Evolutionary conservation across 2,329 filamentous ascomycete species (phyloP).

Genomic region (Colletotrichum orbiculare): DNA sequence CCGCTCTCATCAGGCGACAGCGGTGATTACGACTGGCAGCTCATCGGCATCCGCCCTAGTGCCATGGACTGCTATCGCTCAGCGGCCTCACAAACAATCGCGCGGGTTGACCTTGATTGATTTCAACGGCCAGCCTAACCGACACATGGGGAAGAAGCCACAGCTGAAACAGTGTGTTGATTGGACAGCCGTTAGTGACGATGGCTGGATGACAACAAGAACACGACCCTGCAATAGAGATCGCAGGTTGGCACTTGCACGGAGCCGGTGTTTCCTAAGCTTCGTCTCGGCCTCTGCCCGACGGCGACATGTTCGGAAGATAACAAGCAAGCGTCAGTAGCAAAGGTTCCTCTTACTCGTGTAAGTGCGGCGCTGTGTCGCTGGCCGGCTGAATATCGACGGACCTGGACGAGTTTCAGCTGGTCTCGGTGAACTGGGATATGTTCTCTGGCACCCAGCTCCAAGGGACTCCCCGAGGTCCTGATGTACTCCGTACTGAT

Average conservation of each 20-base stretch:
- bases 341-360: conserved; percentile 16
- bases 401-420: conserved; percentile 27
- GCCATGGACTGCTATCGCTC: conserved; percentile 37
- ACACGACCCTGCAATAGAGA: conserved; percentile 15
- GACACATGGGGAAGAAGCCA: conserved; percentile 47
- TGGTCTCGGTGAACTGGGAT: conserved; percentile 12
- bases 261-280: conserved; percentile 18
- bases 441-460: not conserved
- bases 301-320: conserved; percentile 5
- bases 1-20: conserved; percentile 23
- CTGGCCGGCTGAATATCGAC: conserved; percentile 5
- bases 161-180: conserved; percentile 47
- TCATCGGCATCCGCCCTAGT: not conserved
- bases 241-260: conserved; percentile 32
- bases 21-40: conserved; percentile 21
- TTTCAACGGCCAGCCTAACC: conserved; percentile 38
- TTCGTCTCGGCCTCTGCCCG: conserved; percentile 28
- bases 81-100: conserved; percentile 40
- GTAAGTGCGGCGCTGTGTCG: conserved; percentile 19
- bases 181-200: conserved; percentile 16
- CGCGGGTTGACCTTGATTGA: conserved; percentile 44
- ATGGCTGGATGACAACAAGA: conserved; percentile 20
- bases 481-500: too few relatives aligned
- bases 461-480: too few relatives aligned
- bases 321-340: not conserved